Evolutionary conservation across 2,329 filamentous ascomycete species (phyloP), one percentile per base, ranked within the genome.

Genomic region (Fusarium torulosum): DNA sequence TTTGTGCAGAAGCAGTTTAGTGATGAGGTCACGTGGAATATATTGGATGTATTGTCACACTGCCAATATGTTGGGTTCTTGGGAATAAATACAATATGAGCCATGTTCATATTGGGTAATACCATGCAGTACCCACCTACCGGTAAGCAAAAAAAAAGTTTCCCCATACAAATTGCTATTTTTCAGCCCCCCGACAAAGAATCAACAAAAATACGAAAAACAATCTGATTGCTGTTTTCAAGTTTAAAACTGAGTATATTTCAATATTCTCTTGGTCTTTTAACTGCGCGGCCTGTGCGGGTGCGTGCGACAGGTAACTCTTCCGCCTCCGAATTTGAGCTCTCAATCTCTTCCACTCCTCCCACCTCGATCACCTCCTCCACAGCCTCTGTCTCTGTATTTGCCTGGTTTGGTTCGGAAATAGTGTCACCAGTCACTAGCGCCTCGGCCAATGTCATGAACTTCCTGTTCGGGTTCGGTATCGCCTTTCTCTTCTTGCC

Each of bases 301-400:
- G 45, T 49, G 8, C 45, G 33, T 49, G 33, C 33, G 10, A 49
- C 20, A 27, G 33, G 45, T 49, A 38, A 49, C 14, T 38, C 45
- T 38, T 49, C 45, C 21, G 21, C 6, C 21, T 23, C 21, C 21
- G 21, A 23, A 23, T 23, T 23, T 23, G 21, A 23, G 21, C 20
- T 7, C 33, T 27, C 19, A 49, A 15, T 6, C 33, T 29, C 33
- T 38, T 49, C 33, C 15, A 27, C 20, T 38, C 46, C 46, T 49
- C 46, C 46, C 33, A 49, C 46, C 46, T 49, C 20, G 17, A 49
- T 21, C 6, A 45, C 43, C 0, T 45, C 43, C n/a, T 45, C 43
- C 6, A 33, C 43, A 31, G n/a, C 43, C 27, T 21, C 43, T 33
- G 6, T 20, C 43, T 33, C 43, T 45, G 1, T 7, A 44, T 7